phyloP scores from a whole-genome alignment of 2,329 filamentous ascomycete genomes.

The Botrytis fragariae region DNA sequence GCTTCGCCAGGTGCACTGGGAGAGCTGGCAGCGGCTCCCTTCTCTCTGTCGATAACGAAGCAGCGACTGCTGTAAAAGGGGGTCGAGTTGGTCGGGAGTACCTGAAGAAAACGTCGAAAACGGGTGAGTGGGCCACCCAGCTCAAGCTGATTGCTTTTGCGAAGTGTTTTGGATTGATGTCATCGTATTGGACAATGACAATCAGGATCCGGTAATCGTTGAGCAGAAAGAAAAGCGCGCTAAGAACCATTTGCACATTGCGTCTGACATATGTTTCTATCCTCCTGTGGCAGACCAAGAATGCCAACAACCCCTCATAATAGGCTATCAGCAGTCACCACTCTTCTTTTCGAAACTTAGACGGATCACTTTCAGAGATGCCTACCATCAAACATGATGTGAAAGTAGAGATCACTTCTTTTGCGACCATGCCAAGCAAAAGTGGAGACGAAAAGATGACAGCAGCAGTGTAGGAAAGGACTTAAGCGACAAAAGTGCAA shows the following conservation, averaged over 20 bases:
- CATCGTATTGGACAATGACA: conserved; percentile 47
- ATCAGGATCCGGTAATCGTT: conserved; percentile 42
- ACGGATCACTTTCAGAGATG: neutral
- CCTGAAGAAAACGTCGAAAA: conserved; percentile 57
- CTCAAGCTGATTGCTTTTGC: conserved; percentile 67
- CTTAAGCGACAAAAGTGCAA: neutral
- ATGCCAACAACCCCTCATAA: neutral
- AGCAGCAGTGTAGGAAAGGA: neutral
- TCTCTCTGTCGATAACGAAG: conserved; percentile 38
- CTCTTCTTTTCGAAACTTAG: conserved; percentile 54
- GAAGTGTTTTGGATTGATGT: conserved; percentile 60
- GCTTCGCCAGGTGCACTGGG: neutral
- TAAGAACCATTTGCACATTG: neutral
- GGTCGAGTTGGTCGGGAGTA: conserved; percentile 53
- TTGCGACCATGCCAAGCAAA: neutral
- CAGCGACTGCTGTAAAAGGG: conserved; percentile 53
- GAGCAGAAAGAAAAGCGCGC: neutral
- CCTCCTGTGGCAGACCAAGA: neutral
- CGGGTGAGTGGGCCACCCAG: conserved; percentile 63
- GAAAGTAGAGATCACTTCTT: neutral
- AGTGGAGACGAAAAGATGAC: neutral
- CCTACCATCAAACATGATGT: neutral
- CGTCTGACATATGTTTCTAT: neutral
- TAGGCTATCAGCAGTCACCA: conserved; percentile 41
- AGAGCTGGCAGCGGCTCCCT: neutral